phyloP scores from a whole-genome alignment of 805 yeast species.

The Ogataea naganishii region DNA sequence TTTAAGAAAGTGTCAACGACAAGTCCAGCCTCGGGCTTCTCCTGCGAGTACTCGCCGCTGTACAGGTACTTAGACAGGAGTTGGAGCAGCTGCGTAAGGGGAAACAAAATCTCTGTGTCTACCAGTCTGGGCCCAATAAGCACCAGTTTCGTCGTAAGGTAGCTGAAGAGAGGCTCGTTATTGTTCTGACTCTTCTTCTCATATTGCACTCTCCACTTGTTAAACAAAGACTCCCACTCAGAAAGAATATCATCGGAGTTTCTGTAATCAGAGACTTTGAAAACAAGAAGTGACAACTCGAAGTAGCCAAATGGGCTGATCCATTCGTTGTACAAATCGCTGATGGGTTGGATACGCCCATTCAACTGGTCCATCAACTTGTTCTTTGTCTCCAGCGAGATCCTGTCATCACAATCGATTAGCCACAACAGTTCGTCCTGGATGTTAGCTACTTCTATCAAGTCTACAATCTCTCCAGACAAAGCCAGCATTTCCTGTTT shows the following conservation, averaged over 20 bases:
- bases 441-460: slow-evolving; percentile 77
- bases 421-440: slow-evolving; percentile 58
- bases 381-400: slow-evolving; percentile 38
- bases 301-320: slow-evolving; percentile 85
- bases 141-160: slow-evolving; percentile 29
- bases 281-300: slow-evolving; percentile 69
- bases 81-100: slow-evolving; percentile 62
- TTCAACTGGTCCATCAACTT: slow-evolving; percentile 48
- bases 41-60: slow-evolving; percentile 10
- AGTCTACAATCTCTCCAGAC: slow-evolving; percentile 62
- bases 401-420: slow-evolving; percentile 43
- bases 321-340: slow-evolving; percentile 75
- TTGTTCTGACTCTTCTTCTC: slow-evolving; percentile 9
- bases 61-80: slow-evolving; percentile 50
- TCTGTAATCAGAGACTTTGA: slow-evolving; percentile 78
- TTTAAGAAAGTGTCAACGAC: slow-evolving; percentile 55
- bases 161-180: slow-evolving; percentile 30
- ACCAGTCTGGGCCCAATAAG: slow-evolving; percentile 51
- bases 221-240: slow-evolving; percentile 72
- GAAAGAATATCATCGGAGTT: slow-evolving; percentile 73
- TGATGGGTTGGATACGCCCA: slow-evolving; percentile 57
- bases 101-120: slow-evolving; percentile 71
- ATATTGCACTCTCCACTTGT: slow-evolving; percentile 32
- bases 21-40: slow-evolving; percentile 31
- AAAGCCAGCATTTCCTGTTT: slow-evolving; percentile 71